Evolutionary conservation across 768 basidiomycete genomes (phyloP).

Genomic region (Agaricus blazei): DNA sequence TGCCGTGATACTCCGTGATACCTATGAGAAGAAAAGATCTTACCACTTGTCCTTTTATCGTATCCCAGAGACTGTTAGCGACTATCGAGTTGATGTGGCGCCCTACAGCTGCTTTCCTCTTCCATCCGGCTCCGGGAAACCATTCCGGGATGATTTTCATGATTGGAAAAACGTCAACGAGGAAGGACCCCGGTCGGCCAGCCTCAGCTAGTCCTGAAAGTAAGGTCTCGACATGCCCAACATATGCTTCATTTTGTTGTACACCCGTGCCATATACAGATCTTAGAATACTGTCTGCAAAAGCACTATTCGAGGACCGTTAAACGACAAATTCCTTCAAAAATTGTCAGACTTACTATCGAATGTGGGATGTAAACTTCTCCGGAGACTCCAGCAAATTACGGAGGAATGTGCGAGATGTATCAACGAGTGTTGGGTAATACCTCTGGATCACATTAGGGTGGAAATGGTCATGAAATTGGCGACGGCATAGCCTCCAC

Average conservation of each 20-base stretch:
- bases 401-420: too few relatives aligned
- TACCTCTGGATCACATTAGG: too few relatives aligned
- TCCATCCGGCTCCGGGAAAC: slow-evolving; percentile 33
- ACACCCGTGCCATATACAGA: slow-evolving; percentile 28
- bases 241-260: slow-evolving; percentile 26
- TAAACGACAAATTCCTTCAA: too few relatives aligned
- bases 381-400: too few relatives aligned
- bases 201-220: slow-evolving; percentile 21
- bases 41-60: slow-evolving; percentile 25
- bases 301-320: slow-evolving; percentile 21
- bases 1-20: too few relatives aligned
- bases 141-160: slow-evolving; percentile 33
- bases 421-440: too few relatives aligned
- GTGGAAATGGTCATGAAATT: too few relatives aligned
- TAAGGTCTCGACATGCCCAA: slow-evolving; percentile 24
- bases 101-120: slow-evolving; percentile 28
- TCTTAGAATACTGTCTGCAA: slow-evolving; percentile 24
- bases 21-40: neutral
- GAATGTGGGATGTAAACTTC: too few relatives aligned
- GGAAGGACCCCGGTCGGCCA: slow-evolving; percentile 24
- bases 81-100: slow-evolving; percentile 21
- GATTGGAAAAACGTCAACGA: slow-evolving; percentile 28
- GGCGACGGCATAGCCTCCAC: too few relatives aligned
- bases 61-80: slow-evolving; percentile 12
- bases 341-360: too few relatives aligned